These are phyloP conservation scores for Flaveria robusta DNA, from an alignment of 129 eudicot genomes.

Conservation along the genomic window DNA sequence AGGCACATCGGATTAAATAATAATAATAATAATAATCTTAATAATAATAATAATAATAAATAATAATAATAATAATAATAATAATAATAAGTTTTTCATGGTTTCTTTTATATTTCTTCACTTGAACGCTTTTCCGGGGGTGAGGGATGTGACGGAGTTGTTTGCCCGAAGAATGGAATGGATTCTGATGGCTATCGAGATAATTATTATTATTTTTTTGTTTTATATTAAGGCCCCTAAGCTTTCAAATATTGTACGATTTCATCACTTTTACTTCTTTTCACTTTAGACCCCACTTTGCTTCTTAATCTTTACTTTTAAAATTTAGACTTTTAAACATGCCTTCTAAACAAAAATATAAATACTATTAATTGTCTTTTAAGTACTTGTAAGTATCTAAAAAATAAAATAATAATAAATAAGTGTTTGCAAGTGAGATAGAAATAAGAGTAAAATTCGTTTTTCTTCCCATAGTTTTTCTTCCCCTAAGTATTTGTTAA, in stretches of 20 bases:
- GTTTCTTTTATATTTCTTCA: conserved; percentile 3
- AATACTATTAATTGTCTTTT: no score
- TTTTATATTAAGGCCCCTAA: conserved; percentile 3
- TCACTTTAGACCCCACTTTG: neutral
- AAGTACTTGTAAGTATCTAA: no score
- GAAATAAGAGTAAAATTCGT: no score
- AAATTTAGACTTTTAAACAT: no score
- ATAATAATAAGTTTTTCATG: neutral
- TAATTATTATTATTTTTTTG: neutral
- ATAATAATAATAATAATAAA: neutral
- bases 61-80: neutral
- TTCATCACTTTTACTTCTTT: neutral
- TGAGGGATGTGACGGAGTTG: neutral
- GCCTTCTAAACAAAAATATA: no score
- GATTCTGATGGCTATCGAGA: neutral
- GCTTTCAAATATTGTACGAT: neutral
- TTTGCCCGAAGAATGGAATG: conserved; percentile 3
- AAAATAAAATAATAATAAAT: no score
- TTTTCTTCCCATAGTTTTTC: no score
- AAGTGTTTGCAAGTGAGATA: no score
- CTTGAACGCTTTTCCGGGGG: conserved; percentile 17
- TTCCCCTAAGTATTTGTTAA: no score
- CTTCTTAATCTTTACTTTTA: no score
- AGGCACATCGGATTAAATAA: conserved; percentile 22
- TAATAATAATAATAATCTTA: neutral